Conservation (phyloP, 2,329 filamentous ascomycete genomes). For the Alternaria arborescens region DNA sequence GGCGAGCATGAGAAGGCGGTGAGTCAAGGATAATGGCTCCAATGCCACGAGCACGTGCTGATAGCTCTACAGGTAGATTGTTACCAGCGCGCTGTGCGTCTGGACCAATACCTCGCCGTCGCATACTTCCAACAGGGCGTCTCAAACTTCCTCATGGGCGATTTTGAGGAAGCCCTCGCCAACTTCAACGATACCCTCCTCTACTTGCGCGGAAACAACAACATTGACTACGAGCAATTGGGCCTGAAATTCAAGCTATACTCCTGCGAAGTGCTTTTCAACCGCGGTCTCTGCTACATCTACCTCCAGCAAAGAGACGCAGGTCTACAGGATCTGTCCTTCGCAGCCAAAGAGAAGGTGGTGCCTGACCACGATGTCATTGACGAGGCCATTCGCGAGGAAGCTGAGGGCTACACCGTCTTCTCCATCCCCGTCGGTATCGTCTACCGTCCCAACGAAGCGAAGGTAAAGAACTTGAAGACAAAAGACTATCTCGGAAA, state of each 20-base stretch:
- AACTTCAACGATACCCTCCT: conserved; percentile 99
- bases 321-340: conserved; percentile 89
- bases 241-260: conserved; percentile 96
- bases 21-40: conserved; percentile 51
- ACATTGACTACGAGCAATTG: conserved; percentile 97
- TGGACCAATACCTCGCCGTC: conserved; percentile 95
- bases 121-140: conserved; percentile 99
- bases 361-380: conserved; percentile 98
- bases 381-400: conserved; percentile 92
- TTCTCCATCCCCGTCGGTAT: conserved; percentile 98
- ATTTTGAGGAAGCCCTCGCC: conserved; percentile 95
- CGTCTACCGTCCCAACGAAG: conserved; percentile 93
- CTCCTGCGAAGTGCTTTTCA: conserved; percentile 97
- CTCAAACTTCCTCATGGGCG: conserved; percentile 94
- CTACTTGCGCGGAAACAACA: conserved; percentile 93
- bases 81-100: conserved; percentile 87
- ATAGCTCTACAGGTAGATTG: conserved; percentile 76
- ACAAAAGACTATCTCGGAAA: conserved; percentile 98
- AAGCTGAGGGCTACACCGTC: conserved; percentile 97
- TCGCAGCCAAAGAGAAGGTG: conserved; percentile 93
- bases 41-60: conserved; percentile 22
- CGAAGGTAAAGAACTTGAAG: conserved; percentile 98
- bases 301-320: conserved; percentile 91
- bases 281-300: conserved; percentile 95
- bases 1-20: conserved; percentile 96